These are phyloP conservation scores for Plasmopara viticola DNA, from an alignment of 352 stramenopile genomes.

Conservation along the genomic window DNA sequence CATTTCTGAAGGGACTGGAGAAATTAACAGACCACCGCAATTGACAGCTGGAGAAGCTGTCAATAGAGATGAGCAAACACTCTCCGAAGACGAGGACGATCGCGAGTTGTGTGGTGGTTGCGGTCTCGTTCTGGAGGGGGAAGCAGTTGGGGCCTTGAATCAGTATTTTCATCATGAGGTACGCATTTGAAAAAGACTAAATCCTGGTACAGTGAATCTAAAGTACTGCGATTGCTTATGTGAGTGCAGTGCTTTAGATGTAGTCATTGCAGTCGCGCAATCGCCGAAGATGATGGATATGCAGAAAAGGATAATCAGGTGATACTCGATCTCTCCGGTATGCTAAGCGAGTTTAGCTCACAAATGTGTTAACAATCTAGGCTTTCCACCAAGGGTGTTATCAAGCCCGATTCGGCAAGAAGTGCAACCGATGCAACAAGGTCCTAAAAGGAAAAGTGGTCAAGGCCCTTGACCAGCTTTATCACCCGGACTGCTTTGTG, in stretches of 20 bases:
- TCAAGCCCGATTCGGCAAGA: slow-evolving; percentile 71
- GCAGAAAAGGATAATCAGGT: slow-evolving; percentile 77
- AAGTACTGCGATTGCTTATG: no score
- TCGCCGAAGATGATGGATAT: slow-evolving; percentile 74
- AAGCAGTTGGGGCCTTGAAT: slow-evolving; percentile 73
- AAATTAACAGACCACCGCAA: slow-evolving; percentile 14
- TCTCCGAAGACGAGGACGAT: slow-evolving; percentile 64
- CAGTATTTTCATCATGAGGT: slow-evolving; percentile 82
- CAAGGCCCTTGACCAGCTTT: slow-evolving; percentile 79
- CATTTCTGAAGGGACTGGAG: slow-evolving; percentile 38
- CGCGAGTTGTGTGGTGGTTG: slow-evolving; percentile 68
- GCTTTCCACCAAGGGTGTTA: slow-evolving; percentile 80
- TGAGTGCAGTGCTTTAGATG: no score
- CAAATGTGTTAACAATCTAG: slow-evolving; percentile 17
- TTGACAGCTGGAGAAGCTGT: slow-evolving; percentile 18
- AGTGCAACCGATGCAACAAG: slow-evolving; percentile 71
- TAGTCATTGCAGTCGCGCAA: slow-evolving; percentile 59
- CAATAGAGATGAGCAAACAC: slow-evolving; percentile 37
- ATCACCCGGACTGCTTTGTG: slow-evolving; percentile 79
- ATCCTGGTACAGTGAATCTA: no score
- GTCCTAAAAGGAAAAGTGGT: slow-evolving; percentile 81
- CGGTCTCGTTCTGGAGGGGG: slow-evolving; percentile 58
- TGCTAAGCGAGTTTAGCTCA: neutral
- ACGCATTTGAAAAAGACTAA: neutral
- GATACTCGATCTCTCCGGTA: slow-evolving; percentile 1